Base-by-base conservation (phyloP, 768 basidiomycete species). In the Podaxis pistillaris region DNA sequence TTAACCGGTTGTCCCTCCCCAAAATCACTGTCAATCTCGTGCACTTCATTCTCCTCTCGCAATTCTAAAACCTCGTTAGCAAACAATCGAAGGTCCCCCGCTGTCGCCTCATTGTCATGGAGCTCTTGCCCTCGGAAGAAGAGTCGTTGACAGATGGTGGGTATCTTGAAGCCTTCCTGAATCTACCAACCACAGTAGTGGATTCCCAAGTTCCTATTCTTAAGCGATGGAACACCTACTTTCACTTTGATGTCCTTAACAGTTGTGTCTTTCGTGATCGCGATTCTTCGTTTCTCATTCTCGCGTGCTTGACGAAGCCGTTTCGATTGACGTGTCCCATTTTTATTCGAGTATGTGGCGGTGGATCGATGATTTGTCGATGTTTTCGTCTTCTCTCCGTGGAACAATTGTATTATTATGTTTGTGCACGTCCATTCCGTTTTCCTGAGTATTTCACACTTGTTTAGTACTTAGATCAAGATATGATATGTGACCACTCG, bases 161-260 rank as follows among this genome's bases (percentile, higher is more conserved):
- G 88, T 61, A 93, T 86, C 41, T 78, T 78, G 57, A 88, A 75
- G 49, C 81, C 78, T 30, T 84, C 81, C 51, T 88, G 85, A 47
- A 92, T 69, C 91, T 93, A 67, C 28, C 57, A 22, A 30, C 28
- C 15, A 46, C 24, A 51, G 19, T 37, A 58, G 22, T 57, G n/a
- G 49, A 19, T 53, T 62, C 22, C 30, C 44, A 40, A 33, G 33
- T 40, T 33, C 44, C 24, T 28, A 15, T 28, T 59, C 36, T 40
- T 38, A 19, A 7, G 28, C 46, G 36, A 37, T 38, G 15, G 33
- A 24, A 55, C 30, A 73, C 84, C 63, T 62, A 91, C 89, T 79
- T 84, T 80, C 59, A 90, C 69, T 73, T 93, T 93, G 68, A 94
- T 84, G 15, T 93, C 91, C 71, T 88, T 92, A 56, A 94, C 81